Conservation (phyloP, 2,329 filamentous ascomycete genomes). For the Elsinoe perseae region DNA sequence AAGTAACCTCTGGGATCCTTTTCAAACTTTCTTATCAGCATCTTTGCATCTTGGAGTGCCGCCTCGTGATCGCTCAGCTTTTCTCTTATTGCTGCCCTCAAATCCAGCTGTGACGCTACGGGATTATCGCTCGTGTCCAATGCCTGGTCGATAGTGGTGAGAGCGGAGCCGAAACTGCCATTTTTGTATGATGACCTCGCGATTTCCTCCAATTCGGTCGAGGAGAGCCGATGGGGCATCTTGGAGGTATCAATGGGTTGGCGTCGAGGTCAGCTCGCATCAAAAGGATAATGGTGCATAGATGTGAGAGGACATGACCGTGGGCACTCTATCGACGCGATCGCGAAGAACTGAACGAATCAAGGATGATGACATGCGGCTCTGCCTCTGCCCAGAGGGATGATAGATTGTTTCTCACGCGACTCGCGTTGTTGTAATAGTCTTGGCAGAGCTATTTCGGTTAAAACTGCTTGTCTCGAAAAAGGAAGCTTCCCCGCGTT, state of each 20-base stretch:
- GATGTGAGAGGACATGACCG: not conserved
- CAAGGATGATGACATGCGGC: slow-evolving; percentile 11
- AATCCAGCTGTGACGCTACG: slow-evolving; percentile 42
- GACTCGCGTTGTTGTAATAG: slow-evolving; percentile 5
- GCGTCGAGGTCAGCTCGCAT: not conserved
- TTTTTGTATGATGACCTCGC: slow-evolving; percentile 14
- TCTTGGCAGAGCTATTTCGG: not conserved
- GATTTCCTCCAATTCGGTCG: slow-evolving; percentile 8
- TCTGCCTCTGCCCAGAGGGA: not conserved
- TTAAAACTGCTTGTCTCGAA: not conserved
- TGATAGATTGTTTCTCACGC: not conserved
- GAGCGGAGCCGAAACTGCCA: slow-evolving; percentile 12
- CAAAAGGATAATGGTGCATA: not conserved
- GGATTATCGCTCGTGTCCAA: slow-evolving; percentile 29
- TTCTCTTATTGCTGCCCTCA: slow-evolving; percentile 48
- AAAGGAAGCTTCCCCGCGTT: slow-evolving; percentile 12
- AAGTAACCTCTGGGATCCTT: slow-evolving; percentile 52
- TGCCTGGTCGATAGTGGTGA: slow-evolving; percentile 26
- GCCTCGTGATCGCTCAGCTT: slow-evolving; percentile 44
- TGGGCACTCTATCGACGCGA: not conserved
- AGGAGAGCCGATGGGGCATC: slow-evolving; percentile 10
- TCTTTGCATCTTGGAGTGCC: slow-evolving; percentile 50
- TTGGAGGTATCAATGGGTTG: not conserved
- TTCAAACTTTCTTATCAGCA: slow-evolving; percentile 46
- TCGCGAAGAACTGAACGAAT: not conserved